Conservation (phyloP, 495 filamentous ascomycete species). For the Penicillium lividum region DNA sequence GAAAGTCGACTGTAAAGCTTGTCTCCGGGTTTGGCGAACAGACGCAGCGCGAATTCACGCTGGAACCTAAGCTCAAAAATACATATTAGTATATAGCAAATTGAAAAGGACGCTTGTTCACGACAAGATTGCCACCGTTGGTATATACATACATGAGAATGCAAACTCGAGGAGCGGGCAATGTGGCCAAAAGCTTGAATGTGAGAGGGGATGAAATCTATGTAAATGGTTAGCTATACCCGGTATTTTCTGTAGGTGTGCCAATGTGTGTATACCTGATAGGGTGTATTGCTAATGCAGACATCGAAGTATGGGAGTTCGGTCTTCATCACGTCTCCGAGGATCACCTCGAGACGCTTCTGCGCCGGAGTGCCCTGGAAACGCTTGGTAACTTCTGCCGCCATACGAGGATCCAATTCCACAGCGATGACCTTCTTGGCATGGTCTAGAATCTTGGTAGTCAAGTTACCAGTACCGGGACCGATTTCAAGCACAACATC, state of each 20-base stretch:
- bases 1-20: conserved; percentile 82
- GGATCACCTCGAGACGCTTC: conserved; percentile 77
- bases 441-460: conserved; percentile 82
- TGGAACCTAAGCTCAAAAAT: conserved; percentile 41
- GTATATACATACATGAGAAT: conserved; percentile 73
- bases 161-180: conserved; percentile 72
- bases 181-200: conserved; percentile 81
- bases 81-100: conserved; percentile 15
- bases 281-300: conserved; percentile 92
- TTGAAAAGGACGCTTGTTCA: background rate
- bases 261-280: conserved; percentile 54
- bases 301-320: conserved; percentile 86
- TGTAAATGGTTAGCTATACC: conserved; percentile 3
- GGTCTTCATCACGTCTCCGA: conserved; percentile 93
- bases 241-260: background rate
- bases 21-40: conserved; percentile 76
- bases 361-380: conserved; percentile 82
- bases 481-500: conserved; percentile 79
- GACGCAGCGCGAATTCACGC: conserved; percentile 74
- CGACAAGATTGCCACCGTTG: background rate
- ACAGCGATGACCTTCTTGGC: conserved; percentile 87
- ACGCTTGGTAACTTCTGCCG: conserved; percentile 91
- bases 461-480: conserved; percentile 84
- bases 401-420: conserved; percentile 95
- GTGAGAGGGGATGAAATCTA: conserved; percentile 89